phyloP scores from a whole-genome alignment of 495 filamentous ascomycete genomes.

The Penicillium robsamsonii region DNA sequence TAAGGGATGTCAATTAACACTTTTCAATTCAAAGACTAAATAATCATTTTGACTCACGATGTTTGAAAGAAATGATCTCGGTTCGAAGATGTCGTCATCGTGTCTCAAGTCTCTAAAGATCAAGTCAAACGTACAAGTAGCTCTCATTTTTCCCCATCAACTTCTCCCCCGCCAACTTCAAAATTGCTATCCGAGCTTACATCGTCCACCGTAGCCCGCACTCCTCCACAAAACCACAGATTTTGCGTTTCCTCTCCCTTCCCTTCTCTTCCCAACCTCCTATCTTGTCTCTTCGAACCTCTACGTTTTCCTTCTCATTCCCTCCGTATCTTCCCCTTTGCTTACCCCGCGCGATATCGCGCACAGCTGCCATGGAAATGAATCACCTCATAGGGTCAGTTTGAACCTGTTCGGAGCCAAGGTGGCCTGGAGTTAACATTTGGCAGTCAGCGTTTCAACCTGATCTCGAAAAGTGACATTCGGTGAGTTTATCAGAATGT shows the following conservation, averaged over 20 bases:
- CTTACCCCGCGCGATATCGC: conserved; percentile 37
- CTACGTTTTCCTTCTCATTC: conserved; percentile 10
- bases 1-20: conserved; percentile 14
- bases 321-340: conserved; percentile 16
- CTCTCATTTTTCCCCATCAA: conserved; percentile 5
- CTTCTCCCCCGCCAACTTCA: conserved; percentile 11
- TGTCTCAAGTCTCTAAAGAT: conserved; percentile 4
- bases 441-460: conserved; percentile 52
- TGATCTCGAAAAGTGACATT: conserved; percentile 98
- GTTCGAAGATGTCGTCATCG: conserved; percentile 65
- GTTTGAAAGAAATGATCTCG: conserved; percentile 87
- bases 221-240: conserved; percentile 37
- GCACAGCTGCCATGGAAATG: conserved; percentile 50
- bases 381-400: conserved; percentile 55
- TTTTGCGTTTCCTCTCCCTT: conserved; percentile 30
- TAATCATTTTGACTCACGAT: conserved; percentile 30
- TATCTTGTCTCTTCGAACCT: conserved; percentile 9
- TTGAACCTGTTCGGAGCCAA: conserved; percentile 34
- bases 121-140: not conserved
- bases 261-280: conserved; percentile 26
- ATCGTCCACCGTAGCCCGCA: conserved; percentile 38
- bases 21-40: not conserved
- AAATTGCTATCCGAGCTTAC: conserved; percentile 41
- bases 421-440: conserved; percentile 47
- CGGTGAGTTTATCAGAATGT: conserved; percentile 55